Base-by-base conservation (phyloP, 768 basidiomycete genomes). In the Sporobolomyces roseus region DNA sequence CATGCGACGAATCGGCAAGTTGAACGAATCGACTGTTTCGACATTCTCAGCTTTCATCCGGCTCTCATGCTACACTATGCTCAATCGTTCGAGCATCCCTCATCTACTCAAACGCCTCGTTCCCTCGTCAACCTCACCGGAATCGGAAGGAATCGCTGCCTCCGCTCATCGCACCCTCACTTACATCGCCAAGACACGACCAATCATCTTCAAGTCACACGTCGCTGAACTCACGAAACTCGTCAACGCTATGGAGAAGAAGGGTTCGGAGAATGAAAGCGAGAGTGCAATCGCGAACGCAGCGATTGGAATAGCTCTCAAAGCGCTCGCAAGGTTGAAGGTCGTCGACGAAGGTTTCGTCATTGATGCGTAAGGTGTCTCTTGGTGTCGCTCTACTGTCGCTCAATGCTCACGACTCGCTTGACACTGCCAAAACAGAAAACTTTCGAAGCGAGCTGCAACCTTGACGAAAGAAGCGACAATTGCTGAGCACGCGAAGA, bases 51-150 rank as follows among this genome's bases (percentile, higher is more conserved):
- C 80, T 46, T 79, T 97, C 71, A 79, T 94, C 46, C 88, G 87
- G 36, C 84, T 86, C 23, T 84, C 85, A 6, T 85, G 84, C 55
- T 84, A 88, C 56, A 85, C 86, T 54, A 82, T 93, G 73, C 73
- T 94, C 76, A 96, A 94, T 76, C 86, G 88, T 58, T 91, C 93
- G 0, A 89, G 88, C 1, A 83, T 98, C 23, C 86, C 93, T 2
- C 86, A 86, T 0, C 82, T 98, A 29, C 79, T 98, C 72, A 86
- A 87, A 72, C 85, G 86, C 2, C 66, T 78, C 19, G 72, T 71
- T 16, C 81, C 49, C 21, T 35, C 48, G 13, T 30, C 51, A 2
- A 2, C 41, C 10, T 17, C 49, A n/a, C 0, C 19, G 29, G 64
- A 63, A 19, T 49, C 61, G 6, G 32, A 52, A 9, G 38, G 25